These are phyloP conservation scores for Saccharum officinarum DNA, from an alignment of 176 grass and related monocot species.

Conservation along the genomic window DNA sequence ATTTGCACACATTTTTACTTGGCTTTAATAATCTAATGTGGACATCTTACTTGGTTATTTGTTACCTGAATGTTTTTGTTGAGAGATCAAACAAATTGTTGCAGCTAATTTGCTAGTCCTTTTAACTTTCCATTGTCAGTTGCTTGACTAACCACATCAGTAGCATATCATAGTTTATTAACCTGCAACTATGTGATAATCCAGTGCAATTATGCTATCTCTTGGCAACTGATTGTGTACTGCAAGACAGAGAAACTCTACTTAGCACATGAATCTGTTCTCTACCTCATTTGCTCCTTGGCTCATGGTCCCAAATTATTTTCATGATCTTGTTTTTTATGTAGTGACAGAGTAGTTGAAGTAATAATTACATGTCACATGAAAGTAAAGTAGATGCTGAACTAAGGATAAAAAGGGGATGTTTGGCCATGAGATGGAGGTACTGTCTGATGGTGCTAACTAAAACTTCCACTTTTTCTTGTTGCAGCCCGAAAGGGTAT, in stretches of 20 bases:
- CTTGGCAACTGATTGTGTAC: background rate
- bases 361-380: background rate
- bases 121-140: background rate
- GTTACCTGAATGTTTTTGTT: background rate
- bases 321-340: constrained; percentile 10
- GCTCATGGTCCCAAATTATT: background rate
- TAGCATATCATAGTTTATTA: background rate
- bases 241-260: background rate
- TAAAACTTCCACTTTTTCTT: background rate
- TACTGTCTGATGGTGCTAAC: background rate
- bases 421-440: background rate
- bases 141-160: background rate
- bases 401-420: background rate
- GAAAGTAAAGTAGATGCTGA: background rate
- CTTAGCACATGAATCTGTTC: background rate
- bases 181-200: background rate
- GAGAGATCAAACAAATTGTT: background rate
- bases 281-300: constrained; percentile 12
- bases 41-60: background rate
- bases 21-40: background rate
- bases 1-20: background rate
- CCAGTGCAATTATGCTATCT: background rate
- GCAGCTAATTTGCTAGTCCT: background rate
- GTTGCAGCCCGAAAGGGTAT: constrained; percentile 72
- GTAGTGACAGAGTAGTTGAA: background rate